Base-by-base conservation (phyloP, 2,329 filamentous ascomycete species). In the Colletotrichum sp. region DNA sequence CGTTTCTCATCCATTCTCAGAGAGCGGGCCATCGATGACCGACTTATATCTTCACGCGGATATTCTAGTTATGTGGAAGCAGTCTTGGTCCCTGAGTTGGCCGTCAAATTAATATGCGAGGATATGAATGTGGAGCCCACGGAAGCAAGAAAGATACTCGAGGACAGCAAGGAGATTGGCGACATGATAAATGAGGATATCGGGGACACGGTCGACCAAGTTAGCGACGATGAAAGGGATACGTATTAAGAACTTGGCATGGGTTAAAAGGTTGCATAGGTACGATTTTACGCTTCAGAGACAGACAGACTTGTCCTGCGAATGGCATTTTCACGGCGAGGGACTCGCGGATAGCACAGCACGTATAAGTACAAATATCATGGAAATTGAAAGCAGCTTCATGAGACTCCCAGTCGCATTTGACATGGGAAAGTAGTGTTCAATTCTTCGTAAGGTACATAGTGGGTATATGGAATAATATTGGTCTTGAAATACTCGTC, bases 61-160 rank as follows among this genome's bases (percentile, higher is more conserved):
- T 89, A 93, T 44, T 91, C 91, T 6, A 90, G 89, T 28, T 96
- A 93, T 80, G 91, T 96, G 4, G 93, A 96, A 83, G 88, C 89
- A 1, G 95, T 96, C 2, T 85, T 98, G 76, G 94, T 98, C 28
- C 94, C 95, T 0, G 96, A 98, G 82, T 81, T 92, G 78, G 87
- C 89, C 28, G 86, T 89, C 44, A 85, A 84, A 76, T 83, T 92
- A 68, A 90, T 92, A 77, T 89, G 87, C 84, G 89, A 92, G 79
- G 91, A 92, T 76, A 89, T 92, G 88, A 74, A 78, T 4, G 85
- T 90, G 26, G 81, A 79, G 4, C 83, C 84, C 60, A 82, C 83
- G 9, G 83, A 86, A 74, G 90, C 90, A 21, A 85, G 87, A 78
- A 83, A 84, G 30, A 91, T 96, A 24, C 84, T 96, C 80, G 86